Evolutionary conservation across 75 land plant genomes (phyloP), one percentile per base, ranked within the genome.

Genomic region (Pinus albicaulis): DNA sequence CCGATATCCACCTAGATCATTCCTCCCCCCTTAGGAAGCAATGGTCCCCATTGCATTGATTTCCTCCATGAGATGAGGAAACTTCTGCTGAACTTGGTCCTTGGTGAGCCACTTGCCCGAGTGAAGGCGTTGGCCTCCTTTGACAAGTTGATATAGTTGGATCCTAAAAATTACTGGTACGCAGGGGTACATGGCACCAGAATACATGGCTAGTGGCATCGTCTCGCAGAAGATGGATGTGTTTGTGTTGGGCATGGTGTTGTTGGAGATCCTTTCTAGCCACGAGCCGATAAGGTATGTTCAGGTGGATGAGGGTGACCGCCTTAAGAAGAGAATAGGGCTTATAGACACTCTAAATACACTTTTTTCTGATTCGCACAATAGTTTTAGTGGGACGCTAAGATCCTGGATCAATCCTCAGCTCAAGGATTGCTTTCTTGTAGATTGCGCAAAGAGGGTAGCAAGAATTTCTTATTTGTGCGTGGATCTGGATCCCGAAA

Each of bases 121-220:
- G n/a, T n/a, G n/a, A n/a, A n/a, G n/a, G n/a, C n/a, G n/a, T n/a
- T n/a, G n/a, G n/a, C n/a, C n/a, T 8, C 73, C 73, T 8, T 19
- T 44, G n/a, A 14, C 17, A 7, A 31, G 17, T 17, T 65, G 12
- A 22, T 16, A 14, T 23, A 22, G 82, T 15, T 55, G 76, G 2
- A 80, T 79, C 83, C 64, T 72, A 65, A 82, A 76, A 81, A 75
- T 85, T 55, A 76, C 72, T 3, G 88, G 88, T 15, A 76, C 81
- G 16, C 88, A 74, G 17, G 88, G 88, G 24, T 86, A 86, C 79
- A 86, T 86, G 88, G 78, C 88, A 12, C 88, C 88, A 16, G 88
- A 86, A 79, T 86, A 86, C 58, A 17, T 63, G n/a, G 22, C 28
- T 12, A 80, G 58, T 14, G 88, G 88, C 0, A 56, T 64, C 7